Percentiles rank a stretch among this genome's conserved stretches.
Evolutionary conservation across 1,139 yeast species (phyloP).

Genomic region (Tardiomyces depauwii): DNA sequence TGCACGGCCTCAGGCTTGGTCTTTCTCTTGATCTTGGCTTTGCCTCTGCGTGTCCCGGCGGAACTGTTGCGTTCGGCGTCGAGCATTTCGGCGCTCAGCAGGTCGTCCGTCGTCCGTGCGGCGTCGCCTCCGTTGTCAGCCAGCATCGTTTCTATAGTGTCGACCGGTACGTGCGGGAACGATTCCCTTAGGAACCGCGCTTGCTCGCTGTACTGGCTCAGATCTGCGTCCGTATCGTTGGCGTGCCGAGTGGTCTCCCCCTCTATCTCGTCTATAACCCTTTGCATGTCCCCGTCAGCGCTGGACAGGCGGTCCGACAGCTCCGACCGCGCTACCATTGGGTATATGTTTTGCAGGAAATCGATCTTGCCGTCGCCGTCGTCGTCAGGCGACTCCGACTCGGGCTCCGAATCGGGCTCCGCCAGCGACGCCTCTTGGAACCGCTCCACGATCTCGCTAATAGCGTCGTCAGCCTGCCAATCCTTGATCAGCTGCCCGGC

Average conservation of each 20-base stretch:
- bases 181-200: slow-evolving; percentile 5
- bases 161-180: slow-evolving; percentile 14
- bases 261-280: not conserved
- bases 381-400: not conserved
- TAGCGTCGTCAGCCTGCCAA: not conserved
- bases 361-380: slow-evolving; percentile 1
- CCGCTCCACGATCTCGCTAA: not conserved
- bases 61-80: slow-evolving; percentile 9
- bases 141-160: slow-evolving; percentile 9
- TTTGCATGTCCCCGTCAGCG: not conserved
- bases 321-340: not conserved
- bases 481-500: not conserved
- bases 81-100: slow-evolving; percentile 14
- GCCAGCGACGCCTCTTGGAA: not conserved
- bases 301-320: not conserved
- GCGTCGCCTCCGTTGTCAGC: slow-evolving; percentile 11
- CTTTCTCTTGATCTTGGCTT: not conserved
- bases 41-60: slow-evolving; percentile 2
- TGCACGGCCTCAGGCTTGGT: not conserved
- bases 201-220: not conserved
- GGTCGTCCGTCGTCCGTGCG: slow-evolving; percentile 14
- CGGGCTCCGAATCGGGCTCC: not conserved
- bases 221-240: too few species aligned
- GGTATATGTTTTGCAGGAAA: slow-evolving; percentile 2
- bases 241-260: not conserved